Evolutionary conservation across 495 filamentous ascomycete species (phyloP).

Genomic region (Astrothelium subdiscretum): DNA sequence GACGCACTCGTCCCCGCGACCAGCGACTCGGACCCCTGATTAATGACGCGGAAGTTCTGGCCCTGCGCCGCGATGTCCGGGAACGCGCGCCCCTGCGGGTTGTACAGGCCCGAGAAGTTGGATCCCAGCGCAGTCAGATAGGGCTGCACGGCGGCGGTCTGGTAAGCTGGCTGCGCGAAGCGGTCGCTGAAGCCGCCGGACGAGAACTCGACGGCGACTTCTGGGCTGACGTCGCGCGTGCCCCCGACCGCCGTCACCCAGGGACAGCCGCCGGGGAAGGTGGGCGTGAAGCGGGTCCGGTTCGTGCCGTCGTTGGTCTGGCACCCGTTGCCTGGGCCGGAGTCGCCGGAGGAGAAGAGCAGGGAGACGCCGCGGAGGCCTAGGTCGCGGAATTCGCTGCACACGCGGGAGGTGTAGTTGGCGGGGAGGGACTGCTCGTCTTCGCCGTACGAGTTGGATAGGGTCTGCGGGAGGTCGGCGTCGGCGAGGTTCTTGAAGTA

Average conservation of each 20-base stretch:
- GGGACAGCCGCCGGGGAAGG: slow-evolving; percentile 62
- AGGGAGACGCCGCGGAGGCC: slow-evolving; percentile 66
- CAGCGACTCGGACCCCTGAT: slow-evolving; percentile 37
- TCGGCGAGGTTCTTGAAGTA: slow-evolving; percentile 51
- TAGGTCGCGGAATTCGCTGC: slow-evolving; percentile 57
- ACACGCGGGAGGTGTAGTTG: slow-evolving; percentile 55
- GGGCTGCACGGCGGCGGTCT: slow-evolving; percentile 41
- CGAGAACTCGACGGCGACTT: slow-evolving; percentile 42
- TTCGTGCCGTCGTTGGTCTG: slow-evolving; percentile 56
- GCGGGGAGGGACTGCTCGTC: slow-evolving; percentile 64
- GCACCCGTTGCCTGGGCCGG: slow-evolving; percentile 56
- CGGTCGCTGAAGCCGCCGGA: slow-evolving; percentile 61
- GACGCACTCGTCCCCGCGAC: slow-evolving; percentile 57
- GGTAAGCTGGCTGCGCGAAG: slow-evolving; percentile 50
- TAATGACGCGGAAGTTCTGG: slow-evolving; percentile 40
- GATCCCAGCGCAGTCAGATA: slow-evolving; percentile 45
- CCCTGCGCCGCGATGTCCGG: slow-evolving; percentile 63
- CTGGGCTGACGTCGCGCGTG: slow-evolving; percentile 48
- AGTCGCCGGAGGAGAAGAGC: slow-evolving; percentile 61
- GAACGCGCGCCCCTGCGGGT: slow-evolving; percentile 54
- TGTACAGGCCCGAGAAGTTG: slow-evolving; percentile 39
- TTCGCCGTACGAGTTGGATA: slow-evolving; percentile 74
- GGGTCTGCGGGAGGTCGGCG: slow-evolving; percentile 54
- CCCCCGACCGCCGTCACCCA: slow-evolving; percentile 64
- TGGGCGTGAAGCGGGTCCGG: slow-evolving; percentile 51